Conservation (phyloP, 352 stramenopile species). For the Pythium chondricola region DNA sequence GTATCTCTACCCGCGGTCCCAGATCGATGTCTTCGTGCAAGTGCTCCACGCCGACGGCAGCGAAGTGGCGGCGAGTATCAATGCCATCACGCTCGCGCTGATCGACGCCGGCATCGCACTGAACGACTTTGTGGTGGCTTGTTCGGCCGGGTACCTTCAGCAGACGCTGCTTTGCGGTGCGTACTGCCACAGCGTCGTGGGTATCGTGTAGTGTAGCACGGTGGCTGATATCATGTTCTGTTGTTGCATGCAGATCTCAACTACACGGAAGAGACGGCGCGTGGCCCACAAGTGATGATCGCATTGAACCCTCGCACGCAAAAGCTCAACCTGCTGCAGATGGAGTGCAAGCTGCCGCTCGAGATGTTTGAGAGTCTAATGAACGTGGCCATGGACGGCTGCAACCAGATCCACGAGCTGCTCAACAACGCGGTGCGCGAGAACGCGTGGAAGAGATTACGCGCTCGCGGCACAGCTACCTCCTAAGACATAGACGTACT, state of each 20-base stretch:
- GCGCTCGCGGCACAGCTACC: slow-evolving; percentile 34
- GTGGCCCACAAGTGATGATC: slow-evolving; percentile 82
- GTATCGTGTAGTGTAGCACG: no score
- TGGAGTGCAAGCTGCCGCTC: slow-evolving; percentile 87
- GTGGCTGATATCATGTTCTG: no score
- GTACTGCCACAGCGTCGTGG: no score
- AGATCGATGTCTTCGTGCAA: slow-evolving; percentile 92
- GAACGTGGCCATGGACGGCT: slow-evolving; percentile 68
- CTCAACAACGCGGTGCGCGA: slow-evolving; percentile 83
- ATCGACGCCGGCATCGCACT: slow-evolving; percentile 90
- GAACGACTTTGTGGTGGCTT: slow-evolving; percentile 89
- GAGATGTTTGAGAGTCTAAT: slow-evolving; percentile 88
- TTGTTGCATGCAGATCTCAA: slow-evolving; percentile 78
- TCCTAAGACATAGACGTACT: no score
- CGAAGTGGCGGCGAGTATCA: slow-evolving; percentile 84
- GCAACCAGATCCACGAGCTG: slow-evolving; percentile 81
- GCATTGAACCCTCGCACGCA: slow-evolving; percentile 85
- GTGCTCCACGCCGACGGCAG: slow-evolving; percentile 88
- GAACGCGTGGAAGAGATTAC: slow-evolving; percentile 76
- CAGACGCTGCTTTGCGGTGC: slow-evolving; percentile 80
- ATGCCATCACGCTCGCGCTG: slow-evolving; percentile 86
- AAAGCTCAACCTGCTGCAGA: slow-evolving; percentile 85
- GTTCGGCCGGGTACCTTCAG: slow-evolving; percentile 86
- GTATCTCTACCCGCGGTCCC: slow-evolving; percentile 85
- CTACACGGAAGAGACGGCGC: slow-evolving; percentile 84